These are phyloP conservation scores for Eucommia ulmoides DNA, from an alignment of 257 asterid genomes.

Conservation along the genomic window DNA sequence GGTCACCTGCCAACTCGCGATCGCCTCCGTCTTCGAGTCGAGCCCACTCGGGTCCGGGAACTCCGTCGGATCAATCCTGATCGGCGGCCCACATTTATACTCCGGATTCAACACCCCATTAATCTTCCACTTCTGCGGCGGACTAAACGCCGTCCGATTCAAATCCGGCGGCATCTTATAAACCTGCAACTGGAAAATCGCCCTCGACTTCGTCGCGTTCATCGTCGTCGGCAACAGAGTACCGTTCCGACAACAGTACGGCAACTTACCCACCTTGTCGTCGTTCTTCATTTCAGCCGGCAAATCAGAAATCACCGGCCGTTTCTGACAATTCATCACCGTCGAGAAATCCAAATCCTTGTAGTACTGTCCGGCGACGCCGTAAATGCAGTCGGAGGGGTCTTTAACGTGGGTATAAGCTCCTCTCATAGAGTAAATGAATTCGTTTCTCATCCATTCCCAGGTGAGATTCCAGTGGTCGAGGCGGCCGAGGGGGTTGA, in stretches of 20 bases:
- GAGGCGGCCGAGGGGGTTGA: neutral
- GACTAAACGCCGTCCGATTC: neutral
- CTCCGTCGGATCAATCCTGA: neutral
- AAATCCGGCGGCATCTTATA: neutral
- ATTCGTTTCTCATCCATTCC: constrained; percentile 2
- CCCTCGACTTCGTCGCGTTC: neutral
- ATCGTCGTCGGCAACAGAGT: neutral
- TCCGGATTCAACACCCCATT: neutral
- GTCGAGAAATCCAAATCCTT: neutral
- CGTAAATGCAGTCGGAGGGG: neutral
- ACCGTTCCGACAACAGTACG: neutral
- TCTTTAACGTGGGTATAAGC: neutral
- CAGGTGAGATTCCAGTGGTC: constrained; percentile 1
- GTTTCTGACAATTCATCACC: neutral
- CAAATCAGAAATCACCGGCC: neutral
- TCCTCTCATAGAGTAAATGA: neutral
- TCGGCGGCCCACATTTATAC: neutral
- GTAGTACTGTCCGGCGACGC: neutral
- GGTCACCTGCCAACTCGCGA: constrained; percentile 1
- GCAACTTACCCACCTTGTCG: neutral
- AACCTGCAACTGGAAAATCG: neutral
- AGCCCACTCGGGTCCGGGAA: constrained; percentile 2
- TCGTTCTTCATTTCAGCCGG: neutral
- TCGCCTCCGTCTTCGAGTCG: neutral
- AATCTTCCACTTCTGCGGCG: neutral